Evolutionary conservation across 2,329 filamentous ascomycete species (phyloP).

Genomic region (Endoconidiophora polonica): DNA sequence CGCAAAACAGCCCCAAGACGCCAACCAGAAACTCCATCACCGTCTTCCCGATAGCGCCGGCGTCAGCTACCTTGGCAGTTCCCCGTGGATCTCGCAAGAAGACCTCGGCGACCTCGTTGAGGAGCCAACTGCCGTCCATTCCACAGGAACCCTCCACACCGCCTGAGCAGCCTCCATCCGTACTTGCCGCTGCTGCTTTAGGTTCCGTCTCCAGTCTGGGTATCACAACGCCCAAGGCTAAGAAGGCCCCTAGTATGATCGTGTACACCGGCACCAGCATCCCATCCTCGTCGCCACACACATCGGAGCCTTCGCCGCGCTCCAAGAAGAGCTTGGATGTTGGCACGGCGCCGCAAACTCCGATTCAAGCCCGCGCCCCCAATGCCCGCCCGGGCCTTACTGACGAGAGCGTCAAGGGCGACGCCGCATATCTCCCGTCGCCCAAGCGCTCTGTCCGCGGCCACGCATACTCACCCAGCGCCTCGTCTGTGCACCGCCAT

Average conservation of each 20-base stretch:
- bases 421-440: slow-evolving; percentile 38
- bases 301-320: slow-evolving; percentile 18
- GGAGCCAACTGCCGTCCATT: slow-evolving; percentile 13
- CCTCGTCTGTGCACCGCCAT: slow-evolving; percentile 4
- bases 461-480: slow-evolving; percentile 2
- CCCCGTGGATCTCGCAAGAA: slow-evolving; percentile 7
- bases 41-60: background rate
- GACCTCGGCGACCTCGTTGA: slow-evolving; percentile 12
- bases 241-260: slow-evolving; percentile 36
- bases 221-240: slow-evolving; percentile 14
- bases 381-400: slow-evolving; percentile 47
- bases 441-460: slow-evolving; percentile 32
- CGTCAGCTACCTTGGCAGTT: background rate
- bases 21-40: background rate
- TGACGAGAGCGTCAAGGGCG: slow-evolving; percentile 43
- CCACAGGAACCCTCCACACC: slow-evolving; percentile 19
- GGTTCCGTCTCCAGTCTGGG: background rate
- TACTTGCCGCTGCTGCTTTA: background rate
- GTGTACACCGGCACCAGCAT: slow-evolving; percentile 28
- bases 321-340: slow-evolving; percentile 29
- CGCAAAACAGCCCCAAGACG: background rate
- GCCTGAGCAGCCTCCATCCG: slow-evolving; percentile 11
- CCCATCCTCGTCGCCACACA: slow-evolving; percentile 15
- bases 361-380: slow-evolving; percentile 41
- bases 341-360: slow-evolving; percentile 23